These are phyloP conservation scores for Tylopilus plumbeoviolaceoides DNA, from an alignment of 768 basidiomycete genomes.

Conservation along the genomic window DNA sequence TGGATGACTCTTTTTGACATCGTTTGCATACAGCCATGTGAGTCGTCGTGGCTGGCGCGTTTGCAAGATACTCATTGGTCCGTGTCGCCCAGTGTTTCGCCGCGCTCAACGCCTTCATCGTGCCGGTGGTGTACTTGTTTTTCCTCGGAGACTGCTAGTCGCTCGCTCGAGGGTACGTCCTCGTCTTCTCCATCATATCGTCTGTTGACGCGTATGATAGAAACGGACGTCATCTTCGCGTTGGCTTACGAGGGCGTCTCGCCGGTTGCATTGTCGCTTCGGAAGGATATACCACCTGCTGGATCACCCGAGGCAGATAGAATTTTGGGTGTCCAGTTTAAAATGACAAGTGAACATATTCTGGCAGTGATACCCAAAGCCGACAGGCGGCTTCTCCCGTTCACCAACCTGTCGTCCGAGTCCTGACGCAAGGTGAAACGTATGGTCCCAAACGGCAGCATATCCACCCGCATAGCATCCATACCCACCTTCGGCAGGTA, in stretches of 20 bases:
- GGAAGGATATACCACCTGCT: no score
- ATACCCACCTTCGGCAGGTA: no score
- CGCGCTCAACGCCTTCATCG: constrained; percentile 50
- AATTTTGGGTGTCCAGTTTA: no score
- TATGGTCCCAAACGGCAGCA: no score
- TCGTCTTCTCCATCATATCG: no score
- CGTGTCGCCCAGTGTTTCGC: constrained; percentile 47
- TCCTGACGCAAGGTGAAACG: no score
- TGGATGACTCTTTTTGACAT: background rate
- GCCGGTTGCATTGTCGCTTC: constrained; percentile 28
- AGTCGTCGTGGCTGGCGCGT: background rate
- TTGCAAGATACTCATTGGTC: constrained; percentile 1
- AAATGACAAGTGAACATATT: no score
- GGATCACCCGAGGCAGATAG: no score
- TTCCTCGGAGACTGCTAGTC: constrained; percentile 62
- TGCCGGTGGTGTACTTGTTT: constrained; percentile 55
- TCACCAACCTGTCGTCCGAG: no score
- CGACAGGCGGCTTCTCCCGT: no score
- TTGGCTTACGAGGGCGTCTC: constrained; percentile 43
- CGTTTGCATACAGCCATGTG: constrained; percentile 16
- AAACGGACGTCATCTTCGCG: constrained; percentile 48
- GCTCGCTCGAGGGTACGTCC: constrained; percentile 49
- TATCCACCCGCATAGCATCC: no score
- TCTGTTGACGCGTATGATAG: constrained; percentile 13
- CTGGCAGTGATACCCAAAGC: no score